Evolutionary conservation across 2,329 filamentous ascomycete genomes (phyloP).

Genomic region (Meredithiella fracta): DNA sequence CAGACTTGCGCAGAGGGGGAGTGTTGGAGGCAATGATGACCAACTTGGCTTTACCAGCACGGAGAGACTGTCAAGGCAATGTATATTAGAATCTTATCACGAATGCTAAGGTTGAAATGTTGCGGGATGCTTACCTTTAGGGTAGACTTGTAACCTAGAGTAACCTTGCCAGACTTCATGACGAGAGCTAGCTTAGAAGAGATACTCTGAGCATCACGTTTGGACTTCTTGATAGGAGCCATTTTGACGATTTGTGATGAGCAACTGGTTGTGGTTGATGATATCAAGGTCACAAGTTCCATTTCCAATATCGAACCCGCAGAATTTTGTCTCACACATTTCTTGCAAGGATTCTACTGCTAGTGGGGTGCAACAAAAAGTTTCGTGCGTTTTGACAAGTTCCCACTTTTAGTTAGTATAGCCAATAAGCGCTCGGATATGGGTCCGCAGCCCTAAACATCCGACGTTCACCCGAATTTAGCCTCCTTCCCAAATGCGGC

Average conservation of each 20-base stretch:
- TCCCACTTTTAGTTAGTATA: constrained; percentile 13
- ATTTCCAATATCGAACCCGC: not conserved
- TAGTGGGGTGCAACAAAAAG: constrained; percentile 9
- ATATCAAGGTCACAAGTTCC: constrained; percentile 18
- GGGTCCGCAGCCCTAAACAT: constrained; percentile 23
- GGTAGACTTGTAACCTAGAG: constrained; percentile 67
- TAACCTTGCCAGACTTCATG: constrained; percentile 61
- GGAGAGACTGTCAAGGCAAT: constrained; percentile 46
- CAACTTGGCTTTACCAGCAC: constrained; percentile 95
- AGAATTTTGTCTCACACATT: not conserved
- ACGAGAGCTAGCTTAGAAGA: constrained; percentile 45
- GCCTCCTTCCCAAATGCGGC: constrained; percentile 9
- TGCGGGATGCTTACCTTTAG: constrained; percentile 15
- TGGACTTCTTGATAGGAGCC: constrained; percentile 58
- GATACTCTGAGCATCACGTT: constrained; percentile 71
- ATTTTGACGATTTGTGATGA: constrained; percentile 36
- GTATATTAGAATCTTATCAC: constrained; percentile 31
- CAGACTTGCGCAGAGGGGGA: constrained; percentile 90
- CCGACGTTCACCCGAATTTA: constrained; percentile 21
- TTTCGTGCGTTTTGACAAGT: constrained; percentile 6
- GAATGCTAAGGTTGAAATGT: constrained; percentile 13
- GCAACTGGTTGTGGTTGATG: constrained; percentile 17
- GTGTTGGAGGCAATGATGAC: constrained; percentile 91
- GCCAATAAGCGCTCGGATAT: constrained; percentile 19
- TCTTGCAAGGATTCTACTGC: not conserved